phyloP scores from a whole-genome alignment of 352 stramenopile species.

The Sclerospora graminicola region DNA sequence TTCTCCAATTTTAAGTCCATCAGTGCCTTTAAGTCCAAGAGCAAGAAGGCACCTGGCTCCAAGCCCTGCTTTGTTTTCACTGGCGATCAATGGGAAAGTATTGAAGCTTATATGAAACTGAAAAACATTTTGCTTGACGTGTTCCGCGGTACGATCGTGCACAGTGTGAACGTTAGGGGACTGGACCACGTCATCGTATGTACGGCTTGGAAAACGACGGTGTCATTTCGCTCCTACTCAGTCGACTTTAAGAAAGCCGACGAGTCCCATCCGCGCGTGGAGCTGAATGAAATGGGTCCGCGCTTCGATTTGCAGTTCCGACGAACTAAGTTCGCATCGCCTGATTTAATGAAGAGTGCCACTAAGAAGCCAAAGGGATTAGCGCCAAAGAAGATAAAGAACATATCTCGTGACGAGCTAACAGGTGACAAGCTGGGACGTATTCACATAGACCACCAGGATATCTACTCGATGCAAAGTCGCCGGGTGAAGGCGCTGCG shows the following conservation, averaged over 20 bases:
- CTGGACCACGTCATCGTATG: conserved; percentile 97
- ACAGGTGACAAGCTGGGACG: conserved; percentile 97
- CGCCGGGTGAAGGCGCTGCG: conserved; percentile 92
- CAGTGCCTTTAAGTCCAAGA: conserved; percentile 88
- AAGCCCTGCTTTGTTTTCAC: conserved; percentile 95
- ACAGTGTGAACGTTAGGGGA: conserved; percentile 91
- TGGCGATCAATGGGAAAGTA: conserved; percentile 90
- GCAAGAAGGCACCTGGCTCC: conserved; percentile 87
- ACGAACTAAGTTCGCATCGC: conserved; percentile 90
- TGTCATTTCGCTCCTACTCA: conserved; percentile 95
- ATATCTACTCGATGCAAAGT: conserved; percentile 94
- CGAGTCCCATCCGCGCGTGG: conserved; percentile 75
- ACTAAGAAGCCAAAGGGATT: conserved; percentile 90
- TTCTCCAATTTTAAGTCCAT: conserved; percentile 94
- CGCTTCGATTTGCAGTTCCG: conserved; percentile 88
- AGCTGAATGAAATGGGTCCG: conserved; percentile 87
- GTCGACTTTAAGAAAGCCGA: conserved; percentile 90
- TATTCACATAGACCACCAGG: conserved; percentile 96
- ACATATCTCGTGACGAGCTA: conserved; percentile 93
- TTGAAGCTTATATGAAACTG: conserved; percentile 87
- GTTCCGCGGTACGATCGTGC: conserved; percentile 95
- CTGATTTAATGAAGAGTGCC: conserved; percentile 92
- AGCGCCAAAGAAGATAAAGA: conserved; percentile 95
- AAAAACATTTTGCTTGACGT: conserved; percentile 95
- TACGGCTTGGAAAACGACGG: conserved; percentile 86